Evolutionary conservation across 352 stramenopile genomes (phyloP).

Genomic region (Phytophthora sp.): DNA sequence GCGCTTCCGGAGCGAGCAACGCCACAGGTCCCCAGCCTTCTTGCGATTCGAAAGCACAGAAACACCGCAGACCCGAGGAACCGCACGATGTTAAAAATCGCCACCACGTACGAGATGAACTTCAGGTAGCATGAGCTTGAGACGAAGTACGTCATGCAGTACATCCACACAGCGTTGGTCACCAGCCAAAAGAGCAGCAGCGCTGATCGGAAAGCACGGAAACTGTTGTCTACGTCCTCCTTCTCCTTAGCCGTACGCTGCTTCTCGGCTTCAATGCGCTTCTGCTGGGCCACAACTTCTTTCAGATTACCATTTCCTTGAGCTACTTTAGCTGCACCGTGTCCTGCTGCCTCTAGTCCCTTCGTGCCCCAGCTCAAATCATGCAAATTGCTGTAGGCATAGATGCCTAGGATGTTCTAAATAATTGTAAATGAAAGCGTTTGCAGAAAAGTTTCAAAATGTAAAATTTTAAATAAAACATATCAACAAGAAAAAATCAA

Average conservation of each 20-base stretch:
- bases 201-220: constrained; percentile 49
- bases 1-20: not conserved
- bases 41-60: constrained; percentile 43
- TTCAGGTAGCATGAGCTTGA: constrained; percentile 57
- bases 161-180: constrained; percentile 53
- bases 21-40: constrained; percentile 22
- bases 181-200: constrained; percentile 61
- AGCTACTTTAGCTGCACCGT: not conserved
- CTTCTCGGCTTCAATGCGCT: constrained; percentile 44
- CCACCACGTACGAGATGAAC: constrained; percentile 49
- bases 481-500: no score
- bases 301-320: constrained; percentile 37
- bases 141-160: constrained; percentile 48
- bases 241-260: constrained; percentile 40
- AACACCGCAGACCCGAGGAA: constrained; percentile 46
- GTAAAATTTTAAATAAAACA: constrained; percentile 30
- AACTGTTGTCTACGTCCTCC: constrained; percentile 61
- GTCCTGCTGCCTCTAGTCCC: constrained; percentile 35
- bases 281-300: constrained; percentile 59
- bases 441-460: constrained; percentile 69
- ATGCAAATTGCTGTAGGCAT: constrained; percentile 85
- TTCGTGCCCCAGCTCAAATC: constrained; percentile 84
- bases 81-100: constrained; percentile 50
- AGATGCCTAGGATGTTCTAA: constrained; percentile 85
- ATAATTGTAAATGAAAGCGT: constrained; percentile 35